A percentile compares a stretch with the other conserved stretches of the same genome.
Conservation (phyloP, 176 grass and related monocot species). For the Calamus simplicifolius region DNA sequence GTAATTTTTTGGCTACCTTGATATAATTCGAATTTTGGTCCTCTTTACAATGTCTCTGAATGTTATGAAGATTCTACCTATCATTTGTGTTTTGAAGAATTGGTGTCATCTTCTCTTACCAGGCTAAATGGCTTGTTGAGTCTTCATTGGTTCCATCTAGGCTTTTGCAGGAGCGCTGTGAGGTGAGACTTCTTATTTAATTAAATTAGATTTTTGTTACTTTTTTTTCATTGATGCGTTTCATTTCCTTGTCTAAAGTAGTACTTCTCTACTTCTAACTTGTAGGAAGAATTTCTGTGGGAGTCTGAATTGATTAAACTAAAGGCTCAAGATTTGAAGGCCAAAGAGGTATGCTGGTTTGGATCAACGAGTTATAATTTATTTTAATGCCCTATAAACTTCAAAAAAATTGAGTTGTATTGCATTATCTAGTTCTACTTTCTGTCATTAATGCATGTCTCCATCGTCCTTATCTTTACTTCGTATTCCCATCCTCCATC, state of each 20-base stretch:
- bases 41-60: too few relatives aligned
- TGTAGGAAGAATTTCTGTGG: constrained; percentile 96
- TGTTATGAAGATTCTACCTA: too few relatives aligned
- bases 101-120: constrained; percentile 6
- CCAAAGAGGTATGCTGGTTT: constrained; percentile 62
- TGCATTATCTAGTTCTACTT: too few relatives aligned
- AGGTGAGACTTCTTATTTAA: constrained; percentile 49
- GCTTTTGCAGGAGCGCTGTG: constrained; percentile 96
- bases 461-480: too few relatives aligned
- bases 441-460: too few relatives aligned
- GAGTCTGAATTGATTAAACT: constrained; percentile 77
- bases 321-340: constrained; percentile 89
- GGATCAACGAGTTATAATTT: neutral
- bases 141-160: constrained; percentile 43
- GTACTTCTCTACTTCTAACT: constrained; percentile 20
- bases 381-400: too few relatives aligned
- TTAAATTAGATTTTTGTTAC: neutral
- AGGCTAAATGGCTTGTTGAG: constrained; percentile 90
- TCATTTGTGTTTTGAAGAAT: too few relatives aligned
- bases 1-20: too few relatives aligned
- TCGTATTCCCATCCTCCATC: too few relatives aligned
- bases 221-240: neutral
- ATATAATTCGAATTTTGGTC: too few relatives aligned
- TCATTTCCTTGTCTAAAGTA: neutral
- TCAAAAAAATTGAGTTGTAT: too few relatives aligned